Evolutionary conservation across 345 rosid genomes (phyloP), one percentile per base, ranked within the genome.

Genomic region (Lagerstroemia speciosa): DNA sequence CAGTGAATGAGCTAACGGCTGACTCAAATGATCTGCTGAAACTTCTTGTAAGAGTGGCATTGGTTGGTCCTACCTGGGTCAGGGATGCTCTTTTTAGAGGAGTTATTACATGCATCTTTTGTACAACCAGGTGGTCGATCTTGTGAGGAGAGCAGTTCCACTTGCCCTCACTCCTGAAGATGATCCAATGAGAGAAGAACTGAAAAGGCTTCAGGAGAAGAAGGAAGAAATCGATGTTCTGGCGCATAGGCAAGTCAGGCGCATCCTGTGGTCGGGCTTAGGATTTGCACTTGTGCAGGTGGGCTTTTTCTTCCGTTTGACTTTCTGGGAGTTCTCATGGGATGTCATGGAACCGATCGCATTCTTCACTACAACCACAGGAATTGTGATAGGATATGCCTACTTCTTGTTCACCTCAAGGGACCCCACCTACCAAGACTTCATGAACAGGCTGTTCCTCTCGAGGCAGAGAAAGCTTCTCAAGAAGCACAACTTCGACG

Each of bases 321-420:
- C 99, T 8, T 94, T 94, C 74, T 94, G 99, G 99, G 99, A 94
- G 70, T 89, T 93, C 67, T 93, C 98, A 11, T 93, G 98, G 98
- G 98, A 93, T 79, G 92, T 93, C 27, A 93, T 93, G 98, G 98
- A 93, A 78, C 98, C 98, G 10, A 84, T 93, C 30, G 87, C 93
- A 0, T 93, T 93, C 77, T 94, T 91, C 66, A 72, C 79, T 27
- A 94, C 99, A 3, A 63, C 96, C 26, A 79, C 89, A 1, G 86
- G 96, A 53, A 67, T 94, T 30, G 84, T 94, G 1, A 65, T 89
- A 8, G 99, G 97, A 72, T 94, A 91, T 69, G 97, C 93, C 53
- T 94, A 91, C 79, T 94, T 94, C 79, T 72, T 94, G 72, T 72
- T 85, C 73, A 93, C 98, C 60, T 76, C 97, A 5, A 89, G 92